Conservation (phyloP, 2,329 filamentous ascomycete species). For the Hypoxylon sp. region DNA sequence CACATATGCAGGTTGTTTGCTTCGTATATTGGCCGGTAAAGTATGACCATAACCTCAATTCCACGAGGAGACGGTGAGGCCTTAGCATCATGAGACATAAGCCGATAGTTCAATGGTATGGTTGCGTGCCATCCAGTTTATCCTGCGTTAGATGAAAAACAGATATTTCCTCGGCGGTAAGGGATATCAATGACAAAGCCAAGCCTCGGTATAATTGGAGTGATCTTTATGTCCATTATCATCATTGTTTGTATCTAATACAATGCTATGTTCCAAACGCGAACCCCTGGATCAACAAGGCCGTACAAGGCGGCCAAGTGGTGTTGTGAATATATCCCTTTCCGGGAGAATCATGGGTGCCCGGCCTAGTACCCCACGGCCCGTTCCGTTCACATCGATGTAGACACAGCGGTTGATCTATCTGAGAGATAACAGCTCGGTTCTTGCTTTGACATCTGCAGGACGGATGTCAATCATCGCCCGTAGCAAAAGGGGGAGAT, state of each 20-base stretch:
- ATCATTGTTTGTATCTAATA: slow-evolving; percentile 31
- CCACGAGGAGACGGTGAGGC: slow-evolving; percentile 10
- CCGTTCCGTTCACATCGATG: slow-evolving; percentile 40
- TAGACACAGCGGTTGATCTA: slow-evolving; percentile 32
- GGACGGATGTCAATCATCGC: slow-evolving; percentile 29
- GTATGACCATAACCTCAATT: slow-evolving; percentile 5
- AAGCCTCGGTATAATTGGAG: slow-evolving; percentile 22
- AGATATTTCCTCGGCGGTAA: slow-evolving; percentile 26
- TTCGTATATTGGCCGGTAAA: slow-evolving; percentile 17
- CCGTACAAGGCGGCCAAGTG: slow-evolving; percentile 40
- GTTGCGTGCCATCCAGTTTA: slow-evolving; percentile 26
- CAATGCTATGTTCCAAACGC: slow-evolving; percentile 33
- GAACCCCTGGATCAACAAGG: slow-evolving; percentile 41
- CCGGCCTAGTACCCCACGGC: slow-evolving; percentile 40
- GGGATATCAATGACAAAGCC: slow-evolving; percentile 23
- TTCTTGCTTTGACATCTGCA: slow-evolving; percentile 31
- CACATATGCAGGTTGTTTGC: slow-evolving; percentile 35
- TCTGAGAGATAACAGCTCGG: slow-evolving; percentile 17
- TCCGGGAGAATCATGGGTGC: slow-evolving; percentile 35
- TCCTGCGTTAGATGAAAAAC: slow-evolving; percentile 25
- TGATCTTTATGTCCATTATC: slow-evolving; percentile 36
- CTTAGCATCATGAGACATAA: slow-evolving; percentile 18
- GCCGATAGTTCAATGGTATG: slow-evolving; percentile 17
- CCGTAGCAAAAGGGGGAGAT: slow-evolving; percentile 15
- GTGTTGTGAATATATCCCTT: slow-evolving; percentile 37